Evolutionary conservation across 2,329 filamentous ascomycete species (phyloP), one percentile per base, ranked within the genome.

Genomic region (Pestalotiopsis sp.): DNA sequence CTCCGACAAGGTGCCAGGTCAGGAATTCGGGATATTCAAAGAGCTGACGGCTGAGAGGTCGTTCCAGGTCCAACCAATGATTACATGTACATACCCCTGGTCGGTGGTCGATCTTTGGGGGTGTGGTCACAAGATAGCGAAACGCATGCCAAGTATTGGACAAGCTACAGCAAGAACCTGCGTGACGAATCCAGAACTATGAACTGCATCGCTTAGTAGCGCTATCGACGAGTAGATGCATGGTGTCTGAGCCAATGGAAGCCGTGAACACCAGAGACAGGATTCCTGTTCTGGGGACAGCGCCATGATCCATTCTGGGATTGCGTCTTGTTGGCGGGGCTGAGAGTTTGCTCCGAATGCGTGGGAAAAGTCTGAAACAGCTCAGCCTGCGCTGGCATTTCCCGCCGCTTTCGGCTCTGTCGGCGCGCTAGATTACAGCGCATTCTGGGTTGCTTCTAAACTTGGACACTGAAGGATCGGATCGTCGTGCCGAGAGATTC

Each of bases 171-270:
- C 59, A 23, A 36, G 6, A 62, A 39, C 27, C 59, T 39, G 59
- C n/a, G 59, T 62, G 59, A 62, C 59, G 59, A 62, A 62, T 38
- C 6, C 59, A 39, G 59, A 62, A 7, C 9, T 39, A 36, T 36
- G 31, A 62, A 14, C 59, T 36, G n/a, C 36, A 41, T 62, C 59
- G 36, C 25, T 62, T 27, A 62, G 36, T 62, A 39, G n/a, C 59
- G 36, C 36, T 62, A 36, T 62, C 59, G 45, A 52, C 17, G 17
- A 20, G 45, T 20, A 52, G 45, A 52, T 52, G 45, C 45, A 23
- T 17, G 17, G 45, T 52, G 7, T 3, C 17, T 52, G 45, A 9
- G 3, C 45, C 59, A 62, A 62, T 62, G 20, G 31, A 17, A 25
- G 36, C 27, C 59, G 14, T 39, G 59, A 5, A n/a, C 59, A 27